Evolutionary conservation across 495 filamentous ascomycete species (phyloP).

Genomic region (Xylaria telfairii): DNA sequence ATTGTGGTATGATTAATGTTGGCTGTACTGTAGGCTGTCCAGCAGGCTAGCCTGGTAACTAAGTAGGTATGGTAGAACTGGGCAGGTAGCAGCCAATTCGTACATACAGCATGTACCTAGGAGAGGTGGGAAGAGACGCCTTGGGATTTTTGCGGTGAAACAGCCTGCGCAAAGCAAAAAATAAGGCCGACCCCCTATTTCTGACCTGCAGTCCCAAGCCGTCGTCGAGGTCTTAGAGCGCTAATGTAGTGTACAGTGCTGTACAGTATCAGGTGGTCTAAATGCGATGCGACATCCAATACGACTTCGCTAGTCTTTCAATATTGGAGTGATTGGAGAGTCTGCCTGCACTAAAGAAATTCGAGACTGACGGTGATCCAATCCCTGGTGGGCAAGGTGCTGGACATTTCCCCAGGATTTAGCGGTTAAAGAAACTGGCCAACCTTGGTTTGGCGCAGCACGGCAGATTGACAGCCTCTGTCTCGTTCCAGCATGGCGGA

Average conservation of each 20-base stretch:
- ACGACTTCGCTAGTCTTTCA: constrained; percentile 5
- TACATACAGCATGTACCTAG: too few relatives aligned
- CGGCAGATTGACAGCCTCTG: constrained; percentile 25
- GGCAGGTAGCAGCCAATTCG: too few relatives aligned
- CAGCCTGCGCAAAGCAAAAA: constrained; percentile 31
- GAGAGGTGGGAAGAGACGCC: neutral
- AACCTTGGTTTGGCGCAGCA: constrained; percentile 23
- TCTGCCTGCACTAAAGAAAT: neutral
- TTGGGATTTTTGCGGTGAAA: constrained; percentile 29
- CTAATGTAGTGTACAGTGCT: constrained; percentile 21
- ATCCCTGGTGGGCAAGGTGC: constrained; percentile 19
- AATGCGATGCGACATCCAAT: constrained; percentile 23
- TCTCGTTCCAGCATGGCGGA: constrained; percentile 22
- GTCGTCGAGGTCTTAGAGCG: constrained; percentile 6
- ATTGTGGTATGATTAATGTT: neutral
- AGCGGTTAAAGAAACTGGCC: constrained; percentile 26
- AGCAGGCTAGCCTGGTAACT: too few relatives aligned
- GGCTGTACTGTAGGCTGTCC: too few relatives aligned
- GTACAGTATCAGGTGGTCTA: constrained; percentile 14
- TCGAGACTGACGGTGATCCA: constrained; percentile 18
- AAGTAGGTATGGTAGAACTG: too few relatives aligned
- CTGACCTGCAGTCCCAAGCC: constrained; percentile 22
- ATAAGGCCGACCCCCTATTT: constrained; percentile 32
- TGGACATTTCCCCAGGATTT: constrained; percentile 24
- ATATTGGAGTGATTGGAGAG: constrained; percentile 17